A percentile compares a stretch with the other conserved stretches of the same genome.
Conservation (phyloP, 345 rosid genomes). For the Excoecaria cochinchinensis region DNA sequence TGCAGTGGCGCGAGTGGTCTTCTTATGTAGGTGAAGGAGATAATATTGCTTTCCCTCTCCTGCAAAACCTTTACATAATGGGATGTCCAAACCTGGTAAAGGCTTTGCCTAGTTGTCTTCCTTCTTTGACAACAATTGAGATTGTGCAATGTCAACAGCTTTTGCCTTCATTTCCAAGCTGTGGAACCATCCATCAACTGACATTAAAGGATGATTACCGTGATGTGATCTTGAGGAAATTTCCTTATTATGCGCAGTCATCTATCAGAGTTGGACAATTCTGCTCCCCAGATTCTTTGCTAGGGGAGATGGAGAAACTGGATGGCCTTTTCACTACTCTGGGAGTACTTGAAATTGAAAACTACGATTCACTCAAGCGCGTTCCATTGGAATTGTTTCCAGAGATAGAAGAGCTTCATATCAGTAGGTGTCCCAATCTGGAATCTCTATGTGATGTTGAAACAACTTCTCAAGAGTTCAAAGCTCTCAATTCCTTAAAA, state of each 20-base stretch:
- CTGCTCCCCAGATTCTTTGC: background rate
- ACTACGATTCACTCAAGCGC: background rate
- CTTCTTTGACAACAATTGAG: constrained; percentile 8
- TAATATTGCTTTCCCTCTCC: constrained; percentile 19
- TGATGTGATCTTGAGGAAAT: background rate
- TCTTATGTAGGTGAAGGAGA: background rate
- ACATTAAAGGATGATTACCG: background rate
- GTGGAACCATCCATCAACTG: background rate
- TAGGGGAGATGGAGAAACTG: constrained; percentile 4
- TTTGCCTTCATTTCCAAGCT: background rate
- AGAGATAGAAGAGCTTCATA: no score
- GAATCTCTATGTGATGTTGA: no score
- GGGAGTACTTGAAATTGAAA: background rate
- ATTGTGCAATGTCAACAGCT: constrained; percentile 2
- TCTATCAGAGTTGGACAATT: background rate
- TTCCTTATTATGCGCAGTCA: no score
- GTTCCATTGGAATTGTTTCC: no score
- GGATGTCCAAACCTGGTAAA: constrained; percentile 8
- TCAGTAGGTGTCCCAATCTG: no score
- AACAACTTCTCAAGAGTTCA: background rate
- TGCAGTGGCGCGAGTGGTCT: constrained; percentile 6
- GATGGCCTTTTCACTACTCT: background rate
- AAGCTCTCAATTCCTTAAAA: background rate
- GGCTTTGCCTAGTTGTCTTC: constrained; percentile 15
- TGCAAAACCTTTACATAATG: constrained; percentile 6